Evolutionary conservation across 495 filamentous ascomycete species (phyloP).

Genomic region (Jackrogersella multiformis): DNA sequence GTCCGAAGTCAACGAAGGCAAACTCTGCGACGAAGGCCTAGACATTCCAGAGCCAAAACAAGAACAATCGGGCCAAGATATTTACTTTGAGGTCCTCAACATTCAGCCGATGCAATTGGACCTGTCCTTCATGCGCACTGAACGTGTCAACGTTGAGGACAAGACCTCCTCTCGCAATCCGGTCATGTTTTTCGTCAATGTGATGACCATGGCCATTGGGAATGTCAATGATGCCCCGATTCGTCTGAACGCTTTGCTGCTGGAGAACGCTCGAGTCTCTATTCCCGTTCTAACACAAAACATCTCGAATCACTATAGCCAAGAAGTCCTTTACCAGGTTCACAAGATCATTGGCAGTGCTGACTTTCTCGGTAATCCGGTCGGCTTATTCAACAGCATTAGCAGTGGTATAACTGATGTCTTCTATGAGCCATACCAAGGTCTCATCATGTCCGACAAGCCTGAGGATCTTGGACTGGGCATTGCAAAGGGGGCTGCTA

Average conservation of each 20-base stretch:
- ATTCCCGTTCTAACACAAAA: conserved; percentile 82
- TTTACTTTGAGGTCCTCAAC: conserved; percentile 97
- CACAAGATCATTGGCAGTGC: conserved; percentile 97
- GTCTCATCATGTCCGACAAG: conserved; percentile 92
- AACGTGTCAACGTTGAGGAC: conserved; percentile 95
- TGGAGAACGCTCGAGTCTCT: conserved; percentile 95
- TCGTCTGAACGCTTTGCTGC: conserved; percentile 88
- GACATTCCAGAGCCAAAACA: conserved; percentile 92
- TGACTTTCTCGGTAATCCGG: conserved; percentile 98
- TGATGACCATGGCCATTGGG: conserved; percentile 98
- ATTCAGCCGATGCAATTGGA: conserved; percentile 98
- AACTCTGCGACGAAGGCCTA: conserved; percentile 85
- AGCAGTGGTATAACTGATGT: conserved; percentile 96
- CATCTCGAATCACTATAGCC: conserved; percentile 91
- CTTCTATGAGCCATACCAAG: conserved; percentile 99
- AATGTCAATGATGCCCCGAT: conserved; percentile 98
- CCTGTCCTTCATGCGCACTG: conserved; percentile 95
- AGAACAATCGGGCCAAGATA: conserved; percentile 83
- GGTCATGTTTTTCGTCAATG: conserved; percentile 97
- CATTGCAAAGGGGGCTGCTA: conserved; percentile 94
- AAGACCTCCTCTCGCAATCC: conserved; percentile 89
- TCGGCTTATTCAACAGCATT: conserved; percentile 97
- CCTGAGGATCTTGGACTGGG: conserved; percentile 94
- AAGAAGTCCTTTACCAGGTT: conserved; percentile 93
- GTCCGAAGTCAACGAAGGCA: conserved; percentile 80